Conservation (phyloP, 352 stramenopile genomes). For the Phytophthora fragariae region DNA sequence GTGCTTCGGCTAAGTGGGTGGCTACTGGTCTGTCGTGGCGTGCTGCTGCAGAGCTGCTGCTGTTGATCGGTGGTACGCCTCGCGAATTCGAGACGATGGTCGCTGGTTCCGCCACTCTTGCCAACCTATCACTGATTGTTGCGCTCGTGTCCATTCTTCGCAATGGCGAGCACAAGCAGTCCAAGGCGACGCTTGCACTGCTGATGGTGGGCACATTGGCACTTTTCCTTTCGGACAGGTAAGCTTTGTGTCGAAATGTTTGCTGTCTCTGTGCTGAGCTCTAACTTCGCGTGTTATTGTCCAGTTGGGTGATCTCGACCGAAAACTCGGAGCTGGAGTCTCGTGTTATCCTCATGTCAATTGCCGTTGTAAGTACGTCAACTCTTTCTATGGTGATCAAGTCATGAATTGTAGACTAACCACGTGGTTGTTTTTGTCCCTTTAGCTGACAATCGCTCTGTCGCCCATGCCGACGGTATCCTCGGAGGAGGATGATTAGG, state of each 20-base stretch:
- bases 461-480: constrained; percentile 63
- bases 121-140: constrained; percentile 68
- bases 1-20: constrained; percentile 81
- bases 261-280: not conserved
- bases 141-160: constrained; percentile 54
- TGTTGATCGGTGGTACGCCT: constrained; percentile 58
- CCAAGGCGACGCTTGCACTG: constrained; percentile 62
- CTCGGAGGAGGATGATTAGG: constrained; percentile 60
- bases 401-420: constrained; percentile 12
- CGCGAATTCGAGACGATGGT: constrained; percentile 60
- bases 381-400: not conserved
- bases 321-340: constrained; percentile 62
- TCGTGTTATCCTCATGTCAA: constrained; percentile 80
- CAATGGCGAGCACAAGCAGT: constrained; percentile 59
- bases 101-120: constrained; percentile 44
- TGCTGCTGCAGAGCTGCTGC: constrained; percentile 68
- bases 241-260: constrained; percentile 3
- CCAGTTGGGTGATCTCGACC: constrained; percentile 63
- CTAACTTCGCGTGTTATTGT: constrained; percentile 10
- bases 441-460: constrained; percentile 71
- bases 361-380: constrained; percentile 60
- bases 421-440: constrained; percentile 4
- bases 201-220: constrained; percentile 46
- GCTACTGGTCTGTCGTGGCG: constrained; percentile 85
- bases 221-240: constrained; percentile 83